Evolutionary conservation across 768 basidiomycete genomes (phyloP).

Genomic region (Exidia glandulosa): DNA sequence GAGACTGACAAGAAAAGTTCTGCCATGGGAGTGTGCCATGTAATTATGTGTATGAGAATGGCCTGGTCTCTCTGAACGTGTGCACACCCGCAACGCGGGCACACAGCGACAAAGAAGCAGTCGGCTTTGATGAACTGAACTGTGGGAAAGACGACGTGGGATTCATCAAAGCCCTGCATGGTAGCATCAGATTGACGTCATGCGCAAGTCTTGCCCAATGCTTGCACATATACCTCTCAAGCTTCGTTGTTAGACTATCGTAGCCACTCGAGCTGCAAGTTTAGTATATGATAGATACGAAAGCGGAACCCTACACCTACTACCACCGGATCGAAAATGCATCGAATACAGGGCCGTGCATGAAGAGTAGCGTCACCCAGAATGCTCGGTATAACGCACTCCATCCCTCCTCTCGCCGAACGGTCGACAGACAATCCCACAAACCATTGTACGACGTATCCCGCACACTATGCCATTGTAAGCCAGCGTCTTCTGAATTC

Average conservation of each 20-base stretch:
- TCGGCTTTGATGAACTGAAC: background rate
- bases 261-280: background rate
- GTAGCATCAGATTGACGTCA: too few species aligned
- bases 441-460: background rate
- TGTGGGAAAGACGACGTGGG: too few species aligned
- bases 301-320: background rate
- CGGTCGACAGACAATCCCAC: background rate
- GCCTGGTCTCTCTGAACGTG: too few species aligned
- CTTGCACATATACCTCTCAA: too few species aligned
- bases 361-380: background rate
- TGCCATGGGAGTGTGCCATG: too few species aligned
- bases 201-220: too few species aligned
- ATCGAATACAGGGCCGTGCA: background rate
- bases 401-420: background rate
- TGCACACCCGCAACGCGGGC: too few species aligned
- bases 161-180: too few species aligned
- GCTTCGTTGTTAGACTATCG: background rate
- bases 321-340: background rate
- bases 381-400: background rate
- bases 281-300: background rate
- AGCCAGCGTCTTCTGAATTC: background rate
- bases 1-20: too few species aligned
- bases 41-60: too few species aligned
- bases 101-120: background rate
- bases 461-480: background rate